These are phyloP conservation scores for Amanita thiersii DNA, from an alignment of 768 basidiomycete genomes.

Conservation along the genomic window DNA sequence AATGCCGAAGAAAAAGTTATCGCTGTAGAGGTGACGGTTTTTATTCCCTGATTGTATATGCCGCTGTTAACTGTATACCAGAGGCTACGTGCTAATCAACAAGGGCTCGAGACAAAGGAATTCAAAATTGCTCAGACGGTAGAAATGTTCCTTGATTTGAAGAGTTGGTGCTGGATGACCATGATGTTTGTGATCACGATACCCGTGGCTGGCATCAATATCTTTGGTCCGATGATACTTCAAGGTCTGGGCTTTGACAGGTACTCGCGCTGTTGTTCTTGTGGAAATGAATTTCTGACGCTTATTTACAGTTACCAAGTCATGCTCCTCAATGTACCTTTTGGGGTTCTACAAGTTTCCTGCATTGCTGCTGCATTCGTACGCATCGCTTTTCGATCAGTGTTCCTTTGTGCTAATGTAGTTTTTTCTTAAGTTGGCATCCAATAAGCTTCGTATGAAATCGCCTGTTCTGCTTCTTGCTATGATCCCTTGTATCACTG, in stretches of 20 bases:
- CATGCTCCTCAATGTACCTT: slow-evolving; percentile 23
- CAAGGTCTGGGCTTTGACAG: slow-evolving; percentile 24
- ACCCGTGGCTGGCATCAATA: slow-evolving; percentile 17
- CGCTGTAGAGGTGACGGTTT: slow-evolving; percentile 19
- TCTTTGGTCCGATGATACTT: slow-evolving; percentile 24
- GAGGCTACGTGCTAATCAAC: slow-evolving; percentile 26
- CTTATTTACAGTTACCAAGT: slow-evolving; percentile 17
- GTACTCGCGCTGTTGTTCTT: slow-evolving; percentile 11
- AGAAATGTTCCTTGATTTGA: slow-evolving; percentile 24
- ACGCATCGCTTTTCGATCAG: slow-evolving; percentile 5
- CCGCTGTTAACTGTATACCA: slow-evolving; percentile 1
- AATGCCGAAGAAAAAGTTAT: slow-evolving; percentile 22
- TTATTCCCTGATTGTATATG: background rate
- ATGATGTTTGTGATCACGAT: slow-evolving; percentile 17
- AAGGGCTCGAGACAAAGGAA: slow-evolving; percentile 23
- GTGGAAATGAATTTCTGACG: background rate
- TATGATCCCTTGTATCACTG: slow-evolving; percentile 16
- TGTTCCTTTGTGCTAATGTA: background rate
- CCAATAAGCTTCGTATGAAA: slow-evolving; percentile 18
- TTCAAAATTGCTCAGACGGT: slow-evolving; percentile 23
- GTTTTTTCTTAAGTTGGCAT: slow-evolving; percentile 16
- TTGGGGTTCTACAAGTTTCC: slow-evolving; percentile 20
- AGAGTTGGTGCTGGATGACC: slow-evolving; percentile 27
- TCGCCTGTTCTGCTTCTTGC: slow-evolving; percentile 17
- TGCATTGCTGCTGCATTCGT: slow-evolving; percentile 21